Conservation (phyloP, 257 asterid genomes). For the Solanum megistacrolobum region DNA sequence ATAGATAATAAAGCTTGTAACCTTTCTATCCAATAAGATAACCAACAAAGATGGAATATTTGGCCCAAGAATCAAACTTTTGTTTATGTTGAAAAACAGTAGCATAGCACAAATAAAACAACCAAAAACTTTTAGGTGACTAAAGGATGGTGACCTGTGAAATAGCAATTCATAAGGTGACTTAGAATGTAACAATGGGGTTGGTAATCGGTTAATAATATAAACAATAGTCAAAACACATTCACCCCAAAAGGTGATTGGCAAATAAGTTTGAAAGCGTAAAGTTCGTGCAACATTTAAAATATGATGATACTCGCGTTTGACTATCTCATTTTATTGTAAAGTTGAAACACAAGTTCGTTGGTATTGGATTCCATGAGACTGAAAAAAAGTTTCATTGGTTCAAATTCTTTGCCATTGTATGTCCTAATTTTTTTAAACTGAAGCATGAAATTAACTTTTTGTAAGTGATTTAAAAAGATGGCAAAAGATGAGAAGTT, state of each 20-base stretch:
- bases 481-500: neutral
- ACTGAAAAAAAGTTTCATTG: neutral
- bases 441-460: neutral
- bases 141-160: neutral
- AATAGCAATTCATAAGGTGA: neutral
- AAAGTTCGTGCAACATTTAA: too few species aligned
- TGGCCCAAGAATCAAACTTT: too few species aligned
- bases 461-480: neutral
- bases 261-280: neutral
- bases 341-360: neutral
- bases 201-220: neutral
- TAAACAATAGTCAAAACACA: neutral
- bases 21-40: too few species aligned
- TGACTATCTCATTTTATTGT: neutral
- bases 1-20: too few species aligned
- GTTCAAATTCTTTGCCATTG: neutral
- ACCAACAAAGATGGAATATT: too few species aligned
- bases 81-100: too few species aligned
- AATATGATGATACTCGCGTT: neutral
- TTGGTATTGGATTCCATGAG: neutral
- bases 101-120: neutral
- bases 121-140: neutral
- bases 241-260: too few species aligned
- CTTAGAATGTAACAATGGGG: too few species aligned
- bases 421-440: neutral